These are phyloP conservation scores for Nemophila menziesii DNA, from an alignment of 257 asterid species.

Conservation along the genomic window DNA sequence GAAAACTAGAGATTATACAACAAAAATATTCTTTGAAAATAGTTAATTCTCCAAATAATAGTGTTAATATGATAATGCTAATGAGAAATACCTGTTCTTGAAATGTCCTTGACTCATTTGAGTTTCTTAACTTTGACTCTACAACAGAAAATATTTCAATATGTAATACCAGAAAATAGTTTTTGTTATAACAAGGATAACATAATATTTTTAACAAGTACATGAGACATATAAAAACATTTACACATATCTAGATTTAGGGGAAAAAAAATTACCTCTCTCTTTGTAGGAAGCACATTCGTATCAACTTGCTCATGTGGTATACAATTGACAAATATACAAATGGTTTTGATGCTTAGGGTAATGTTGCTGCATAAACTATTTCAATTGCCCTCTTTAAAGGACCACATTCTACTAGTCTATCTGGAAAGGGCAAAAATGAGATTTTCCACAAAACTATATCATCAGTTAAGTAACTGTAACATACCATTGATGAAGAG, in stretches of 20 bases:
- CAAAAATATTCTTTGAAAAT: no score
- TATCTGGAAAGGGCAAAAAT: conserved; percentile 38
- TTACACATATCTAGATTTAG: conserved; percentile 1
- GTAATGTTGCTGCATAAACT: conserved; percentile 91
- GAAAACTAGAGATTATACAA: background rate
- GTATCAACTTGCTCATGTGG: conserved; percentile 95
- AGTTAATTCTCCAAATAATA: background rate
- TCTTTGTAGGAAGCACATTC: conserved; percentile 92
- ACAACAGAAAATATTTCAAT: conserved; percentile 48
- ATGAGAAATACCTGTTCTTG: conserved; percentile 68
- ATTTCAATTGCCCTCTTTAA: conserved; percentile 94
- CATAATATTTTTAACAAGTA: background rate
- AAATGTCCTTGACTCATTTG: conserved; percentile 73
- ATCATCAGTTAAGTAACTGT: background rate
- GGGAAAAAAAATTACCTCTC: conserved; percentile 49
- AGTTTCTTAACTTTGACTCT: conserved; percentile 74
- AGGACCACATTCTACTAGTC: conserved; percentile 85
- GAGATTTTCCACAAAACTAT: background rate
- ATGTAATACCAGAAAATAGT: background rate
- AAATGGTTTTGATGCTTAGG: conserved; percentile 93
- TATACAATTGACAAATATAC: conserved; percentile 74
- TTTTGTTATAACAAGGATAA: background rate
- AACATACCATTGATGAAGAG: conserved; percentile 77
- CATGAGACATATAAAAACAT: background rate
- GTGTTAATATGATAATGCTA: background rate